These are phyloP conservation scores for Gracilaria caudata DNA, from an alignment of 23 red algal genomes.

Conservation along the genomic window DNA sequence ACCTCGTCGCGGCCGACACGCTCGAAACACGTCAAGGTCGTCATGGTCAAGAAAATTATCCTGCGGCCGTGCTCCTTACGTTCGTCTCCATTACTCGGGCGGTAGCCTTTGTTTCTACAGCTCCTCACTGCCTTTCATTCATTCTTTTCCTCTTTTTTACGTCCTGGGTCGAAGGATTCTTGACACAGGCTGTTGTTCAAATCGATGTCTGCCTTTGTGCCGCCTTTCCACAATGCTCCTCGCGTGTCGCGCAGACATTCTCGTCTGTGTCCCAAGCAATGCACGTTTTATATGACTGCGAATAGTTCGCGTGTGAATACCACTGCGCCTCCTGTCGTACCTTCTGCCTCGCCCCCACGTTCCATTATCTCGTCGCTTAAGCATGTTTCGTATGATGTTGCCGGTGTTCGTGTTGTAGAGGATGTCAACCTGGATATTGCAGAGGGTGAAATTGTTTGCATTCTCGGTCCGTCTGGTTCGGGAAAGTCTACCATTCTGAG, in stretches of 20 bases:
- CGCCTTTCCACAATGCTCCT: neutral
- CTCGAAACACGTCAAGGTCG: neutral
- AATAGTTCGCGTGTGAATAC: constrained; percentile 16
- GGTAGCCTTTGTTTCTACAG: neutral
- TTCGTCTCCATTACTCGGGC: neutral
- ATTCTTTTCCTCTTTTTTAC: neutral
- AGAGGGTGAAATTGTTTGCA: constrained; percentile 91
- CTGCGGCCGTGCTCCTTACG: neutral
- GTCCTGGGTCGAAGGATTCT: neutral
- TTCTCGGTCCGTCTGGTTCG: constrained; percentile 92
- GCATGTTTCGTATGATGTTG: constrained; percentile 66
- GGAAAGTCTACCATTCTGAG: constrained; percentile 98
- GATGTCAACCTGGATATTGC: constrained; percentile 73
- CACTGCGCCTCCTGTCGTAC: neutral
- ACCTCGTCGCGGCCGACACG: neutral
- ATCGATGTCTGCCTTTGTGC: constrained; percentile 36
- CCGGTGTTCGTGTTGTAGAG: constrained; percentile 65
- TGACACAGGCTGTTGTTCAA: neutral
- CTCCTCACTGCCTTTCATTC: neutral
- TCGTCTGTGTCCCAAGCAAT: neutral
- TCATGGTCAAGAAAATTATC: neutral
- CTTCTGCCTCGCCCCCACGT: constrained; percentile 18
- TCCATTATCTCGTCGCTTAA: constrained; percentile 63
- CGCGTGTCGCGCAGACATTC: neutral
- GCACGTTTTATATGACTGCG: constrained; percentile 14